Base-by-base conservation (phyloP, 345 rosid genomes). In the Cardamine resedifolia region DNA sequence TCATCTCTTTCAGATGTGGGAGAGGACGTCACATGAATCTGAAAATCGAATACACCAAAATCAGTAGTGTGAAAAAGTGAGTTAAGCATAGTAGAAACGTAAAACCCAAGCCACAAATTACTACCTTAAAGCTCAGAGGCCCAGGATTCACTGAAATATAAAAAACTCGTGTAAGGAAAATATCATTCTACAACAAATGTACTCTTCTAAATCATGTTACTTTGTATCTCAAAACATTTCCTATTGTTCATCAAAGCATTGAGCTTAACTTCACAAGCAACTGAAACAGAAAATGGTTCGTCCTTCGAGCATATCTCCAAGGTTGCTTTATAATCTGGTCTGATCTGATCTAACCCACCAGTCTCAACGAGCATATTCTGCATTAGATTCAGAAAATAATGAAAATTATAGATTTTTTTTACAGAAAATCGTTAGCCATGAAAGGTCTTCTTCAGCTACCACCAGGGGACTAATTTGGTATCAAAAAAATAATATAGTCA, bases 111-210 rank as follows among this genome's bases (percentile, higher is more conserved):
- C 24, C 47, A 58, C 14, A 58, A 58, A 49, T 39, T 30, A 27
- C 20, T 74, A 74, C 78, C 81, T 81, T 47, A 3, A 85, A 9
- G 71, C 58, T 74, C 43, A 80, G 10, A 26, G 77, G 48, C 71
- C 93, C 94, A 16, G 91, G 91, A 27, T 16, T 9, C 63, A 90
- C 94, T 86, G 81, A 62, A 47, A 74, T 24, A 43, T 4, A 4
- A 11, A 16, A 66, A 65, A 14, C n/a, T 34, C 20, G 6, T 28
- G 18, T n/a, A 20, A 2, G 10, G n/a, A 58, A 68, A 73, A 56
- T 2, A 62, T 47, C 47, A 68, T 19, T 67, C 38, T 6, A 36
- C 36, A n/a, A n/a, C 59, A 12, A 20, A 64, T 18, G 8, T 11
- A 50, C 6, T 24, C 58, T 52, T 52, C 10, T 52, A 27, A 3